Evolutionary conservation across 352 stramenopile genomes (phyloP), one percentile per base, ranked within the genome.

Genomic region (Phytophthora fragariaefolia): DNA sequence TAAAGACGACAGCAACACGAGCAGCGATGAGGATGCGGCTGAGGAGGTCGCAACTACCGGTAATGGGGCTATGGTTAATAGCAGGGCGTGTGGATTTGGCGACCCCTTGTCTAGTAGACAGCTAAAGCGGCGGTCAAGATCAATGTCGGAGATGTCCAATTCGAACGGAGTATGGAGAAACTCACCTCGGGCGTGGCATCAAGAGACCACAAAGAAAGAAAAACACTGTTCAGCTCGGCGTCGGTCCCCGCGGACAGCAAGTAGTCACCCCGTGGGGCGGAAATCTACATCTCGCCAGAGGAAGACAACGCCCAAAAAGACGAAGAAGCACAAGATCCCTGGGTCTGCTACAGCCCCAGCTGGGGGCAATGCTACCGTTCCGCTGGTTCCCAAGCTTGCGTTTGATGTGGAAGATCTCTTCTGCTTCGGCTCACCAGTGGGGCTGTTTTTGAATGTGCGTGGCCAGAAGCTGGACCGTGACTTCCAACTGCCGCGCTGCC

Each of bases 371-470:
- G 26, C 45, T 54, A 32, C 53, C 34, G 54, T 64, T 9, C 49
- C 69, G n/a, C 49, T 78, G 47, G 82, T 91, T 0, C 85, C 85
- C 6, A 76, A 87, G 34, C 61, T 97, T 49, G 63, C 54, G 20
- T 97, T 97, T 58, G 68, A 83, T n/a, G 83, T 96, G 18, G 77
- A 96, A 43, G 89, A 96, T 46, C 68, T 94, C 12, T 97, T 98
- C 62, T 93, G 89, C 56, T 91, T 98, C 60, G 93, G 93, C 8
- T 97, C 91, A 1, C 93, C 93, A 0, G 86, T 98, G 52, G 91
- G 91, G 9, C 73, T 98, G 13, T 98, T 98, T 66, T 60, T 98
- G 10, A 97, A 97, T 66, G 92, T 98, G 4, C 87, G 92, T 17
- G 94, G 95, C 0, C 85, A 97, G 59, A 84, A 81, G 63, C 76